A percentile compares a stretch with the other conserved stretches of the same genome.
phyloP scores from a whole-genome alignment of 1,284 basidiomycete genomes.

The Puccinia sorghi region DNA sequence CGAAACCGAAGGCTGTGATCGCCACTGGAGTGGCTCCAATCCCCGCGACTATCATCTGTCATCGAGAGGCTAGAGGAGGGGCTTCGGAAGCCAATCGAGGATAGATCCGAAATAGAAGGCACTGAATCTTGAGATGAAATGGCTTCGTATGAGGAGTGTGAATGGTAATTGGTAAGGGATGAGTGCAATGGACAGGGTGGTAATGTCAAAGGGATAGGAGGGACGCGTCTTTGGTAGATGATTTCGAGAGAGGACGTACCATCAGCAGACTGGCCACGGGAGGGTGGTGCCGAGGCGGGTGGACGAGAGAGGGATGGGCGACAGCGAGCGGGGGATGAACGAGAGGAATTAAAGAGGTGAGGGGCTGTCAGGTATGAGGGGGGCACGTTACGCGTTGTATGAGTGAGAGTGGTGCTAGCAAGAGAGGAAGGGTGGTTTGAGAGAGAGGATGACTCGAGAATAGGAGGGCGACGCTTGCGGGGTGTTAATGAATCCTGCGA shows the following conservation, averaged over 20 bases:
- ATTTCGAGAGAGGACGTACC: not conserved
- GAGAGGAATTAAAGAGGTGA: constrained; percentile 5
- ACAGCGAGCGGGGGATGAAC: not conserved
- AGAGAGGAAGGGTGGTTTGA: not conserved
- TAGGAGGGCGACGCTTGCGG: constrained; percentile 11
- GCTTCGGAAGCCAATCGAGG: constrained; percentile 18
- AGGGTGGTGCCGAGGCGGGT: constrained; percentile 24
- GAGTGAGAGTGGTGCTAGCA: not conserved
- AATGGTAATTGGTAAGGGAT: not conserved
- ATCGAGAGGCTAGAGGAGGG: constrained; percentile 37
- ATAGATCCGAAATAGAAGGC: constrained; percentile 42
- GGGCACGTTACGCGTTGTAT: not conserved
- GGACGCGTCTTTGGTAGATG: not conserved
- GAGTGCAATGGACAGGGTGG: not conserved
- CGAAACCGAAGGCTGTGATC: constrained; percentile 21
- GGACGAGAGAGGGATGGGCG: constrained; percentile 20
- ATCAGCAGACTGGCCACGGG: constrained; percentile 1
- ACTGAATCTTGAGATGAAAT: constrained; percentile 45
- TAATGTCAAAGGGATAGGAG: not conserved
- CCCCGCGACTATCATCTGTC: constrained; percentile 36
- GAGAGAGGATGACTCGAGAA: not conserved
- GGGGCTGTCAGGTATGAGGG: not conserved
- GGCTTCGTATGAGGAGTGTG: not conserved
- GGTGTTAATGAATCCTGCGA: constrained; percentile 28
- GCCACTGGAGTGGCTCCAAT: constrained; percentile 36